Percentiles rank a stretch among this genome's conserved stretches.
These are phyloP conservation scores for Neurospora sp. DNA, from an alignment of 495 filamentous ascomycete species.

Conservation along the genomic window DNA sequence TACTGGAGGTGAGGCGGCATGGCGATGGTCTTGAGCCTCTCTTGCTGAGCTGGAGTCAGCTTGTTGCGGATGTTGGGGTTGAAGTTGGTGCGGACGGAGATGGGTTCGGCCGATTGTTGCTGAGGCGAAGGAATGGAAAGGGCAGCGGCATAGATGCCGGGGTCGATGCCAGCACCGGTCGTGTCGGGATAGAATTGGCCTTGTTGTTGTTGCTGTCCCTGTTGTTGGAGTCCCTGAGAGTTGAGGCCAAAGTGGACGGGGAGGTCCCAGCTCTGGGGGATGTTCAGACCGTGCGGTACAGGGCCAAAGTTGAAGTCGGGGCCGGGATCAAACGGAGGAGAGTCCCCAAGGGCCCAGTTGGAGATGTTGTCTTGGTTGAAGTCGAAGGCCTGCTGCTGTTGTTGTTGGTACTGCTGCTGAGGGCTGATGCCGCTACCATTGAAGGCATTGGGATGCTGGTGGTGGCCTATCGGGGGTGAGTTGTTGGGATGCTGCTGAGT, in stretches of 20 bases:
- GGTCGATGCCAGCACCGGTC: slow-evolving; percentile 5
- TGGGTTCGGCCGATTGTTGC: slow-evolving; percentile 3
- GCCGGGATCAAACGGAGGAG: slow-evolving; percentile 33
- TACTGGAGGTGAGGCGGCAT: slow-evolving; percentile 48
- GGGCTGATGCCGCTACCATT: slow-evolving; percentile 19
- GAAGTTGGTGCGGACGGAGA: slow-evolving; percentile 7
- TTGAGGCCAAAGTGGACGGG: slow-evolving; percentile 18
- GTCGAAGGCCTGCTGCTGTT: slow-evolving; percentile 22
- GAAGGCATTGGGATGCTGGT: slow-evolving; percentile 15
- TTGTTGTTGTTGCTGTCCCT: slow-evolving; percentile 20
- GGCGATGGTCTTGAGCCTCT: slow-evolving; percentile 43
- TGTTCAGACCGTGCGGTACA: background rate
- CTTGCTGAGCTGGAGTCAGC: slow-evolving; percentile 43
- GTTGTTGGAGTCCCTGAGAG: slow-evolving; percentile 15
- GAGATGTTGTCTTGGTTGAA: slow-evolving; percentile 16
- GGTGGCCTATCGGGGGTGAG: slow-evolving; percentile 13
- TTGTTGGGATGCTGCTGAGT: background rate
- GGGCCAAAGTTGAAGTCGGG: slow-evolving; percentile 10
- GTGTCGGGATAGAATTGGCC: slow-evolving; percentile 13
- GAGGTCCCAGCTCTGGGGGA: slow-evolving; percentile 18
- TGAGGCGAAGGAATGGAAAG: slow-evolving; percentile 4
- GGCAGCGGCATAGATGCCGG: slow-evolving; percentile 4
- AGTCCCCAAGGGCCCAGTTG: slow-evolving; percentile 35
- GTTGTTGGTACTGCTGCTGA: slow-evolving; percentile 19
- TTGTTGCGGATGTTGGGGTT: slow-evolving; percentile 20